These are phyloP conservation scores for Dipteronia sinensis DNA, from an alignment of 345 rosid genomes.

Conservation along the genomic window DNA sequence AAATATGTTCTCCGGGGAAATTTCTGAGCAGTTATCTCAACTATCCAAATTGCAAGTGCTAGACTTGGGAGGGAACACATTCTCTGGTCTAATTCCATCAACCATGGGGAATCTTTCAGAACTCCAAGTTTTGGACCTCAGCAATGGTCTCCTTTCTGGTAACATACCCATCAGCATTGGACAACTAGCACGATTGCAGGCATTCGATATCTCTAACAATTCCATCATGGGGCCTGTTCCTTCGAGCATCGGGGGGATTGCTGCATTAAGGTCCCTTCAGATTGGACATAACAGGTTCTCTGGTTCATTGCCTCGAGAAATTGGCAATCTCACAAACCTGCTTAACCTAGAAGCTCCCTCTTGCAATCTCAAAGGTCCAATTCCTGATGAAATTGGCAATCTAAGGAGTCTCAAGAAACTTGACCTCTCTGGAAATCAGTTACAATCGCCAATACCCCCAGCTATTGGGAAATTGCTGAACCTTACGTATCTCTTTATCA, in stretches of 20 bases:
- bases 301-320: conserved; percentile 16
- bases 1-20: conserved; percentile 15
- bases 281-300: conserved; percentile 12
- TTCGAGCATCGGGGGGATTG: conserved; percentile 6
- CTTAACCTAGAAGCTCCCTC: conserved; percentile 16
- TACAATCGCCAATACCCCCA: conserved; percentile 14
- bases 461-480: conserved; percentile 16
- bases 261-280: conserved; percentile 6
- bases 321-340: conserved; percentile 19
- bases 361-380: conserved; percentile 14
- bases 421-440: conserved; percentile 22
- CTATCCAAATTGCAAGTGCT: conserved; percentile 17
- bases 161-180: conserved; percentile 8
- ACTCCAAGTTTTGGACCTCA: conserved; percentile 16
- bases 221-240: conserved; percentile 17
- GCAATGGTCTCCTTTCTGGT: conserved; percentile 12
- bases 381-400: conserved; percentile 14
- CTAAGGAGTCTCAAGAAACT: conserved; percentile 16
- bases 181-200: conserved; percentile 2
- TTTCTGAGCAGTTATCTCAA: conserved; percentile 4
- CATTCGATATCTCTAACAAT: conserved; percentile 16
- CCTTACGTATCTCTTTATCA: conserved; percentile 12
- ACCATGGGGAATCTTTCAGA: conserved; percentile 12
- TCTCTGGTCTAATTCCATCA: conserved; percentile 11
- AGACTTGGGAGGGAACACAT: conserved; percentile 10